phyloP scores from a whole-genome alignment of 108 stramenopile genomes.

The Skeletonema tropicum region DNA sequence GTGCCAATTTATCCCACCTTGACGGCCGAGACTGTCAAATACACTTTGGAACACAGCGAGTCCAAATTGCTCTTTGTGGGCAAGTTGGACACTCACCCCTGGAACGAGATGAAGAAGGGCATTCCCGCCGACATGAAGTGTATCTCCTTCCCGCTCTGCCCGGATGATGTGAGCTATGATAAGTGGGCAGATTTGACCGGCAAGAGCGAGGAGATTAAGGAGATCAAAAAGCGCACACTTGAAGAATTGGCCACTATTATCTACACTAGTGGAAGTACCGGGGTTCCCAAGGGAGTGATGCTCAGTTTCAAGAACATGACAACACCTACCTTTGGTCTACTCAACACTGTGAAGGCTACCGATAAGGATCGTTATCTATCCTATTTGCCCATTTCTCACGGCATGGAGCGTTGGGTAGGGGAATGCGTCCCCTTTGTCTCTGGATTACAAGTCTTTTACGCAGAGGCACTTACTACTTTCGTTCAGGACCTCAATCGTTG shows the following conservation, averaged over 20 bases:
- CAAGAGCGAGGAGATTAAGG: constrained; percentile 36
- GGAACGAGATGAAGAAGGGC: constrained; percentile 77
- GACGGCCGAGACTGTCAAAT: constrained; percentile 68
- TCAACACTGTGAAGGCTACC: constrained; percentile 48
- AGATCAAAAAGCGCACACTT: constrained; percentile 57
- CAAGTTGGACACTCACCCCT: constrained; percentile 74
- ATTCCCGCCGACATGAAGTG: constrained; percentile 59
- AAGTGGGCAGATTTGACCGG: constrained; percentile 65
- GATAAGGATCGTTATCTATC: constrained; percentile 75
- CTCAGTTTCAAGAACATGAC: constrained; percentile 66
- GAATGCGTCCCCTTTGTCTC: constrained; percentile 65
- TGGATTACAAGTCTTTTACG: constrained; percentile 62
- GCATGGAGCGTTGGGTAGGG: constrained; percentile 86
- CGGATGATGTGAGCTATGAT: constrained; percentile 48
- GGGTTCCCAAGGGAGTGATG: constrained; percentile 88
- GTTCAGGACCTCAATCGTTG: constrained; percentile 73
- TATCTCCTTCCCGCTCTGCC: constrained; percentile 72
- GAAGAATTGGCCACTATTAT: constrained; percentile 87
- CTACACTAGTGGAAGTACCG: constrained; percentile 81
- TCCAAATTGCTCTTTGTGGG: constrained; percentile 78
- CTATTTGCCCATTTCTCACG: constrained; percentile 78
- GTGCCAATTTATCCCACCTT: constrained; percentile 79
- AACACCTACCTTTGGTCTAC: constrained; percentile 58
- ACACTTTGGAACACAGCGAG: constrained; percentile 81
- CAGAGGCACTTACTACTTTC: constrained; percentile 73